Percentiles rank a stretch among this genome's conserved stretches.
phyloP scores from a whole-genome alignment of 2,329 filamentous ascomycete species.

The Pseudocercospora ulei region DNA sequence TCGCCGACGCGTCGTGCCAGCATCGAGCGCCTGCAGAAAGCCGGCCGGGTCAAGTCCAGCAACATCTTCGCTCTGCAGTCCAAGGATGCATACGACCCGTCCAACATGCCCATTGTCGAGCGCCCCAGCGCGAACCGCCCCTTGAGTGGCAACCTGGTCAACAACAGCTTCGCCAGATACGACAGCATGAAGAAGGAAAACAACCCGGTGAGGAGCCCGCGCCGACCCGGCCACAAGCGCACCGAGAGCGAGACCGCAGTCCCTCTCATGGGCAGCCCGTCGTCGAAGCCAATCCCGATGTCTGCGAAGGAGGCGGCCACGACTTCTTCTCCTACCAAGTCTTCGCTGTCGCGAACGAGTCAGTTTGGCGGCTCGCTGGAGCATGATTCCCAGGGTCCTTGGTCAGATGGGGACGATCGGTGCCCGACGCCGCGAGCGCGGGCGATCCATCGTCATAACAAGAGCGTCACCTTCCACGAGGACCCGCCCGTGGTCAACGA shows the following conservation, averaged over 20 bases:
- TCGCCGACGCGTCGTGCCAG: slow-evolving; percentile 64
- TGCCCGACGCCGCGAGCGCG: slow-evolving; percentile 50
- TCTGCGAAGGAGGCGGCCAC: slow-evolving; percentile 53
- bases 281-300: slow-evolving; percentile 19
- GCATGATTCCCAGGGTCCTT: slow-evolving; percentile 36
- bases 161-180: slow-evolving; percentile 57
- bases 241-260: slow-evolving; percentile 53
- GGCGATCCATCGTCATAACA: slow-evolving; percentile 70
- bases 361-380: slow-evolving; percentile 49
- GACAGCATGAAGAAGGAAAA: slow-evolving; percentile 40
- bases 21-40: slow-evolving; percentile 88
- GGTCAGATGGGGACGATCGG: slow-evolving; percentile 56
- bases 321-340: slow-evolving; percentile 73
- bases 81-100: slow-evolving; percentile 84
- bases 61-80: slow-evolving; percentile 91
- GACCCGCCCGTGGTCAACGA: slow-evolving; percentile 92
- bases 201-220: slow-evolving; percentile 31
- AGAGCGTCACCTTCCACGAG: slow-evolving; percentile 94
- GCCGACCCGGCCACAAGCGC: slow-evolving; percentile 34
- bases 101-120: slow-evolving; percentile 65
- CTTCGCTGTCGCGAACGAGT: slow-evolving; percentile 62
- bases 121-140: slow-evolving; percentile 59
- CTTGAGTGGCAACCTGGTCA: slow-evolving; percentile 53
- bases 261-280: slow-evolving; percentile 48
- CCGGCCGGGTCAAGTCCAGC: slow-evolving; percentile 94